phyloP scores from a whole-genome alignment of 768 basidiomycete genomes.

The Vararia minispora region DNA sequence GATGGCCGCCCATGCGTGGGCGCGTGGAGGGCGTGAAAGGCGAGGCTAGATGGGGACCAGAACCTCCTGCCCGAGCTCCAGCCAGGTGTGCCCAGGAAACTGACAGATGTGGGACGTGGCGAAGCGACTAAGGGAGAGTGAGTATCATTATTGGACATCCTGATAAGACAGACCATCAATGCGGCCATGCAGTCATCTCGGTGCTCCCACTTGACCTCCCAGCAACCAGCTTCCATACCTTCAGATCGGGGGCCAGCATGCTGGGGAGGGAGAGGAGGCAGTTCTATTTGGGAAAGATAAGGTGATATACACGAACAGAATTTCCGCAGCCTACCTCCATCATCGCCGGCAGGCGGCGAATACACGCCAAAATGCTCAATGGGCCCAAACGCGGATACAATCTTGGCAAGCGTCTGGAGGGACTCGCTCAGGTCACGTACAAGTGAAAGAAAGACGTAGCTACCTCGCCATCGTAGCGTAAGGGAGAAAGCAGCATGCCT shows the following conservation, averaged over 20 bases:
- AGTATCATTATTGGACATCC: background rate
- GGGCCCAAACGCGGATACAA: conserved; percentile 51
- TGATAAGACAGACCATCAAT: conserved; percentile 41
- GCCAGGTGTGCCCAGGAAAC: conserved; percentile 79
- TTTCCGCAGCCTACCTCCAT: conserved; percentile 9
- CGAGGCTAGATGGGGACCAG: no score
- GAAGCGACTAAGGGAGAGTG: conserved; percentile 40
- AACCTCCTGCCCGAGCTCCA: no score
- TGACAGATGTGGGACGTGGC: conserved; percentile 56
- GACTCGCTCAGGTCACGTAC: background rate
- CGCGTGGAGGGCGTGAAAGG: no score
- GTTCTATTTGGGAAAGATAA: background rate
- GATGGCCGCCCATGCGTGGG: no score
- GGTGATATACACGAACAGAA: no score
- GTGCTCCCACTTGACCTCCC: conserved; percentile 74
- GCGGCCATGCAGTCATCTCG: conserved; percentile 68
- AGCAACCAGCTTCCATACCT: conserved; percentile 49
- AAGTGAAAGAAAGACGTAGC: conserved; percentile 8
- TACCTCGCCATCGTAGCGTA: conserved; percentile 52
- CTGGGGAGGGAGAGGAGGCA: conserved; percentile 32
- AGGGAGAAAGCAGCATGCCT: conserved; percentile 40
- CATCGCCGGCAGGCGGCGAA: conserved; percentile 6
- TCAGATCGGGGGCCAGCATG: conserved; percentile 46
- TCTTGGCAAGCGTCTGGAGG: conserved; percentile 35
- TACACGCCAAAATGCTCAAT: conserved; percentile 44